Conservation (phyloP, 73 alveolate genomes). For the Stentor coeruleus region DNA sequence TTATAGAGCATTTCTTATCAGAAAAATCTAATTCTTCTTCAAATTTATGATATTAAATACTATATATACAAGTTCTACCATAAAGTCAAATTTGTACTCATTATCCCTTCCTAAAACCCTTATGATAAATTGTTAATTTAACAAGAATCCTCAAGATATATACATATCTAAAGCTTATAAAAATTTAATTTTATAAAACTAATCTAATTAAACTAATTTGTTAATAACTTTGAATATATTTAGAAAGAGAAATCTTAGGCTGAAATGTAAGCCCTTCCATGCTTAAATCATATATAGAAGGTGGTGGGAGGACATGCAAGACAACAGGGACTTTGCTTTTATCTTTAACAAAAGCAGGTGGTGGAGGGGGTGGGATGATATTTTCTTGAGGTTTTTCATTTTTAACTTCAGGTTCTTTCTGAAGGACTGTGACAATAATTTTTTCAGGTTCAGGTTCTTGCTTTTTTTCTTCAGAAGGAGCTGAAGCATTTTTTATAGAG, state of each 20-base stretch:
- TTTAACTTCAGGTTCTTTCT: too few relatives aligned
- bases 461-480: not conserved
- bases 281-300: not conserved
- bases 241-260: not conserved
- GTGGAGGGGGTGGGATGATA: slow-evolving; percentile 24
- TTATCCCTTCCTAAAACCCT: too few relatives aligned
- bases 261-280: not conserved
- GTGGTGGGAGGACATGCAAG: not conserved
- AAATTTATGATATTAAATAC: too few relatives aligned
- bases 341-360: not conserved
- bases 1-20: too few relatives aligned
- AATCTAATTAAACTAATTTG: too few relatives aligned
- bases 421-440: not conserved
- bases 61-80: too few relatives aligned
- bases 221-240: not conserved
- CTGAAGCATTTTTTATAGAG: not conserved
- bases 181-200: too few relatives aligned
- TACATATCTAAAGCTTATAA: too few relatives aligned
- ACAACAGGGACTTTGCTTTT: not conserved
- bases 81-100: too few relatives aligned
- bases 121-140: too few relatives aligned
- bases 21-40: too few relatives aligned
- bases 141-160: too few relatives aligned
- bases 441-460: slow-evolving; percentile 3
- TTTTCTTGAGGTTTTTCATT: not conserved